A percentile compares a stretch with the other conserved stretches of the same genome.
Evolutionary conservation across 768 basidiomycete genomes (phyloP).

Genomic region (Boletus sensibilis): DNA sequence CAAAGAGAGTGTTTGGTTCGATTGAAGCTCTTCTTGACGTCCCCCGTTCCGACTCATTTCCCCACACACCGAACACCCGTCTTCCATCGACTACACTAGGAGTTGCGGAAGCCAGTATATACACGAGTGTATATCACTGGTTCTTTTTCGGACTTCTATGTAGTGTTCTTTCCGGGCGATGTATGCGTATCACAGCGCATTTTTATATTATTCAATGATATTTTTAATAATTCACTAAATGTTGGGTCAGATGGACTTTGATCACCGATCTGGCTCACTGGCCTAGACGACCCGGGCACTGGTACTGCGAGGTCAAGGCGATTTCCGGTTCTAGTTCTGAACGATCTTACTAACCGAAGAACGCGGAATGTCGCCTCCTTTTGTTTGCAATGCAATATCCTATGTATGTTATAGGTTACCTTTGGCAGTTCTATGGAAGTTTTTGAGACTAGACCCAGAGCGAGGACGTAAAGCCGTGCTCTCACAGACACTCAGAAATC

Average conservation of each 20-base stretch:
- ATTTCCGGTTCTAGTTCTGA: background rate
- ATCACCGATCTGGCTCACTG: background rate
- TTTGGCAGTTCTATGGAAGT: background rate
- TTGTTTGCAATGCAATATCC: background rate
- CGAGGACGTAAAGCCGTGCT: background rate
- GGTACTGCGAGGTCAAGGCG: background rate
- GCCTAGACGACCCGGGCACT: background rate
- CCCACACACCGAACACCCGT: background rate
- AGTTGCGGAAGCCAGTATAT: conserved; percentile 1
- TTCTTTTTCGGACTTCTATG: conserved; percentile 5
- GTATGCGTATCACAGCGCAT: background rate
- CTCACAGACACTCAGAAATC: background rate
- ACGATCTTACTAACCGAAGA: background rate
- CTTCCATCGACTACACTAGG: background rate
- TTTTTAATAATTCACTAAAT: background rate
- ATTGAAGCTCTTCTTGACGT: background rate
- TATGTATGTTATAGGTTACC: background rate
- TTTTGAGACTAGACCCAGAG: background rate
- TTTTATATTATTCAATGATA: background rate
- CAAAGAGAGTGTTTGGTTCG: background rate
- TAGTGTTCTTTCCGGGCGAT: background rate
- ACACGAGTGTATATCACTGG: background rate
- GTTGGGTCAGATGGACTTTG: background rate
- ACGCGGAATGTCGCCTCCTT: too few species aligned
- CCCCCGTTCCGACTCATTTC: background rate